These are phyloP conservation scores for Funneliformis caledonium DNA, from an alignment of 371 early-diverging fungal species.

Conservation along the genomic window DNA sequence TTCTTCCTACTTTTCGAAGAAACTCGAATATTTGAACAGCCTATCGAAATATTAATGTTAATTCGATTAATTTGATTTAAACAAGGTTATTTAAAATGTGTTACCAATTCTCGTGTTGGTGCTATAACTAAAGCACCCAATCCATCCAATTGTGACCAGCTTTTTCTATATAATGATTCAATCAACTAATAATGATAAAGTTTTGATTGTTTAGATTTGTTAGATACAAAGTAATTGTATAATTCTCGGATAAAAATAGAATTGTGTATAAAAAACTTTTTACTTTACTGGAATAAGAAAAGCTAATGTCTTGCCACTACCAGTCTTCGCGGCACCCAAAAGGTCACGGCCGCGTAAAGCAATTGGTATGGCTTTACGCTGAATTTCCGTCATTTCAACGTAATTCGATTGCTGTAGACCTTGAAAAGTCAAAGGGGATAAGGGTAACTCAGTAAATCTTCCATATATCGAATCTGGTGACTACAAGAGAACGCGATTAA, in stretches of 20 bases:
- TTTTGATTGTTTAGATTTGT: no score
- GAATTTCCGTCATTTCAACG: constrained; percentile 97
- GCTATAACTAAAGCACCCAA: constrained; percentile 94
- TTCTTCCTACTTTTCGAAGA: constrained; percentile 82
- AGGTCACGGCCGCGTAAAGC: constrained; percentile 89
- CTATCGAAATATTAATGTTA: constrained; percentile 28
- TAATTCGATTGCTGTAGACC: constrained; percentile 81
- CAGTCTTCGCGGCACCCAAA: constrained; percentile 98
- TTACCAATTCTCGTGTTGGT: constrained; percentile 96
- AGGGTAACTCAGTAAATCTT: constrained; percentile 70
- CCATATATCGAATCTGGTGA: neutral
- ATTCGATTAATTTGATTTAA: neutral
- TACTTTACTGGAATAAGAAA: constrained; percentile 97
- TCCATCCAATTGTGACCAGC: constrained; percentile 87
- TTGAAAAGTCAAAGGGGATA: constrained; percentile 64
- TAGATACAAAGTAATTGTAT: no score
- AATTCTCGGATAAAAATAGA: constrained; percentile 49
- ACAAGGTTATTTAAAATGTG: neutral
- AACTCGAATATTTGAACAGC: constrained; percentile 97
- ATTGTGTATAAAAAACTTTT: constrained; percentile 45
- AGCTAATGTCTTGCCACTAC: constrained; percentile 99
- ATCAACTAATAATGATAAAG: constrained; percentile 58
- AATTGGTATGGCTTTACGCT: constrained; percentile 89
- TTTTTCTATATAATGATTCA: constrained; percentile 79
- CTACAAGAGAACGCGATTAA: constrained; percentile 4